phyloP scores from a whole-genome alignment of 1,284 basidiomycete genomes.

The Cutaneotrichosporon cavernicola region DNA sequence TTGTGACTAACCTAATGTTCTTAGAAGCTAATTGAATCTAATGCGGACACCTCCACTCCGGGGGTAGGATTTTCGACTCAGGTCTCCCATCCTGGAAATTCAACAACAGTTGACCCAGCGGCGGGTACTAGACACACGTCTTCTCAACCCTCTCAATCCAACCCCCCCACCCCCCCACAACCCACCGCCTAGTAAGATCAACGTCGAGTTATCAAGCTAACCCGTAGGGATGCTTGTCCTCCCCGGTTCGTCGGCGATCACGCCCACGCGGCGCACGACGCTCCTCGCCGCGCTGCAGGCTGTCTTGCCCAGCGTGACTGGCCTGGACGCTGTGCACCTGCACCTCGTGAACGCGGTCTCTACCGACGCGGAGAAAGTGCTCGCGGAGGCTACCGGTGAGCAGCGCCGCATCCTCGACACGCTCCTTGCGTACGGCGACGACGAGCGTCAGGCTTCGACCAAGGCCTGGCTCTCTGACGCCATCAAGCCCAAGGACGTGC shows the following conservation, averaged over 20 bases:
- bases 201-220: not conserved
- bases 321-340: constrained; percentile 79
- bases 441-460: constrained; percentile 53
- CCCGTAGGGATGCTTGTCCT: constrained; percentile 56
- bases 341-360: constrained; percentile 75
- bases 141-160: constrained; percentile 8
- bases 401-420: constrained; percentile 64
- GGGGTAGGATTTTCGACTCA: constrained; percentile 7
- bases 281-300: constrained; percentile 67
- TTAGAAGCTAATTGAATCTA: not conserved
- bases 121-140: constrained; percentile 11
- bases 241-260: constrained; percentile 69
- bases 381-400: constrained; percentile 57
- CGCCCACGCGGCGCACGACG: constrained; percentile 65
- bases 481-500: constrained; percentile 52
- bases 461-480: constrained; percentile 40
- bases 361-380: constrained; percentile 56
- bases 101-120: not conserved
- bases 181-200: not conserved
- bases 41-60: not conserved
- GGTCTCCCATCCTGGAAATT: not conserved
- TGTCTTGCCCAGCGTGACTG: constrained; percentile 59
- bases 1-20: not conserved
- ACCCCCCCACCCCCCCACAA: not conserved
- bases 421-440: constrained; percentile 85